phyloP scores from a whole-genome alignment of 2,329 filamentous ascomycete genomes.

The Fusarium newnesense region DNA sequence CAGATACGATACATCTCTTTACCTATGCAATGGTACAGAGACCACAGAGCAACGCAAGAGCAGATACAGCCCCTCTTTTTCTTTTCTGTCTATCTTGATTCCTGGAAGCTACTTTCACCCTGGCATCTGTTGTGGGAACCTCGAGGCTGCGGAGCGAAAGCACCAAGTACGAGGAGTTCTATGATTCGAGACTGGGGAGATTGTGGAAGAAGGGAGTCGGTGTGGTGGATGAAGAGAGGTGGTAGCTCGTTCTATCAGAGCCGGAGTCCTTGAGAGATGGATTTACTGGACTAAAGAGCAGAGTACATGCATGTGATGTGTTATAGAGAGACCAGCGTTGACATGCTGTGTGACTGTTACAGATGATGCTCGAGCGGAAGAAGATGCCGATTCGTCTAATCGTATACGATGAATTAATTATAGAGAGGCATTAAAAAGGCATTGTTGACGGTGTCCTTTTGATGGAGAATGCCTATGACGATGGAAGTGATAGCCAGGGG shows the following conservation, averaged over 20 bases:
- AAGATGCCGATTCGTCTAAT: slow-evolving; percentile 10
- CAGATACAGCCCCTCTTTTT: slow-evolving; percentile 45
- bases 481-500: slow-evolving; percentile 2
- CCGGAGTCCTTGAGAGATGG: slow-evolving; percentile 67
- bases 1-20: slow-evolving; percentile 73
- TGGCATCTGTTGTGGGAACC: neutral
- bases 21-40: slow-evolving; percentile 64
- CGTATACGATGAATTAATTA: neutral
- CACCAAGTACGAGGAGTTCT: slow-evolving; percentile 43
- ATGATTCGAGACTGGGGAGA: neutral
- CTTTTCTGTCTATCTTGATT: neutral
- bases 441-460: neutral
- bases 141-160: slow-evolving; percentile 45
- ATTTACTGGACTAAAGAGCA: slow-evolving; percentile 70
- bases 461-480: neutral
- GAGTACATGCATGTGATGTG: slow-evolving; percentile 59
- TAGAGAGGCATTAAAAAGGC: slow-evolving; percentile 10
- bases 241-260: slow-evolving; percentile 70
- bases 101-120: neutral
- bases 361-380: neutral
- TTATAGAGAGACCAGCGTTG: neutral
- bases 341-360: neutral
- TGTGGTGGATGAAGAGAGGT: slow-evolving; percentile 3
- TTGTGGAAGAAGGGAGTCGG: slow-evolving; percentile 34
- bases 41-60: slow-evolving; percentile 72